phyloP scores from a whole-genome alignment of 768 basidiomycete species.

The Hortiboletus campestris region DNA sequence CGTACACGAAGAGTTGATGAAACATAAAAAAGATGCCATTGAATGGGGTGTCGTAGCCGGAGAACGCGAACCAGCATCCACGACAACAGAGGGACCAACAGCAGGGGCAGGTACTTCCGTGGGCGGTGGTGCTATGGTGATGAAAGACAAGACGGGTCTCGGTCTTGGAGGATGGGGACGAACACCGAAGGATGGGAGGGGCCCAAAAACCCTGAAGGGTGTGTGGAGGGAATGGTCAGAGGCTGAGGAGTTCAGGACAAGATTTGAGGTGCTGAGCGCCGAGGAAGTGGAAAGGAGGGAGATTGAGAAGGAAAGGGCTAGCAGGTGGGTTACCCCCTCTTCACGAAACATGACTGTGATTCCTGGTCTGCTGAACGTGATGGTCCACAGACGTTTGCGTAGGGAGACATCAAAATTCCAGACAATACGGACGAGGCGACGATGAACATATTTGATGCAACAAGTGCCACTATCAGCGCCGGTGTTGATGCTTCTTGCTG shows the following conservation, averaged over 20 bases:
- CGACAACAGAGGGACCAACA: constrained; percentile 16
- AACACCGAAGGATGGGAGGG: constrained; percentile 75
- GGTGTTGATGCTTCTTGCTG: constrained; percentile 5
- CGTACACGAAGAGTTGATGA: constrained; percentile 91
- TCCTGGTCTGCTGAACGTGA: not conserved
- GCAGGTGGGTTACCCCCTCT: constrained; percentile 41
- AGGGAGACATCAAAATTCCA: constrained; percentile 69
- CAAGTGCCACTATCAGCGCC: constrained; percentile 5
- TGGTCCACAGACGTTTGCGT: constrained; percentile 49
- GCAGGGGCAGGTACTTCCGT: constrained; percentile 6
- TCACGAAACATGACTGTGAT: not conserved
- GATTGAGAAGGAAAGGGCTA: constrained; percentile 82
- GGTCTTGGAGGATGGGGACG: constrained; percentile 73
- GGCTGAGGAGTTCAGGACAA: constrained; percentile 85
- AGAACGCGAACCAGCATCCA: constrained; percentile 37
- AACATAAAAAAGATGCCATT: constrained; percentile 92
- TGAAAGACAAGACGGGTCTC: constrained; percentile 82
- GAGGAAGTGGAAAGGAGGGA: constrained; percentile 94
- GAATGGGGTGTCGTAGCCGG: constrained; percentile 88
- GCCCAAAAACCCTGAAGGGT: constrained; percentile 77
- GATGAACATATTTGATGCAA: constrained; percentile 19
- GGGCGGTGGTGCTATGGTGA: constrained; percentile 45
- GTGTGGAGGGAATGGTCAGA: constrained; percentile 97
- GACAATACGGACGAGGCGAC: constrained; percentile 41
- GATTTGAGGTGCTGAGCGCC: constrained; percentile 78